Base-by-base conservation (phyloP, 345 rosid species). In the Kernera saxatilis region DNA sequence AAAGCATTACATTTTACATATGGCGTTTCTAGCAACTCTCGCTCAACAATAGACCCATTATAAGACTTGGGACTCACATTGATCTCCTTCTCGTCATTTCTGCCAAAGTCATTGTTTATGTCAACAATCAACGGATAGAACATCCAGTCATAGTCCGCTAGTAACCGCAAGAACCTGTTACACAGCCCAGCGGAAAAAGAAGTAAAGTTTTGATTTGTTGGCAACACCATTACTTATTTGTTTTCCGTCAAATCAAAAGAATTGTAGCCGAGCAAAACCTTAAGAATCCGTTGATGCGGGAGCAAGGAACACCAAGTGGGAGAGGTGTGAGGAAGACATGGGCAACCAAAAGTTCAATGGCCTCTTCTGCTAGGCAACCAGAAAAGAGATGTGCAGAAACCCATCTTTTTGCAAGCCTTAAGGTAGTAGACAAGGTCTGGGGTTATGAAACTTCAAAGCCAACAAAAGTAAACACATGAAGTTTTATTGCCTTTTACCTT, bases 381-480 rank as follows among this genome's bases (percentile, higher is more conserved):
- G 98, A 93, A 84, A 89, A 93, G 58, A 91, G 77, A 85, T 91
- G 98, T 3, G 97, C 80, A 77, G 91, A 83, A 64, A 91, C 85
- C 98, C 97, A 91, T 71, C 98, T 82, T 76, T 93, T 93, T 63
- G 93, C 98, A 79, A 93, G 88, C 92, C 98, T 93, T 75, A 44
- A 73, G 39, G 36, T 29, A 63, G 44, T 25, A 21, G 18, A 46
- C 5, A 56, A 63, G 46, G 46, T 60, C 22, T 36, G 14, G 13
- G 58, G 44, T 63, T 61, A 60, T 21, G 63, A 25, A 67, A 37
- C 46, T 36, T 23, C 43, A 69, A 13, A 46, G 73, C 39, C 50
- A 21, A 25, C 49, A 78, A 43, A 50, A 59, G 45, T 43, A 55
- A 29, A 21, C 17, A 62, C 13, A 73, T 14, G 30, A 62, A 65